These are phyloP conservation scores for Rhizopogon sp. DNA, from an alignment of 768 basidiomycete genomes.

Conservation along the genomic window DNA sequence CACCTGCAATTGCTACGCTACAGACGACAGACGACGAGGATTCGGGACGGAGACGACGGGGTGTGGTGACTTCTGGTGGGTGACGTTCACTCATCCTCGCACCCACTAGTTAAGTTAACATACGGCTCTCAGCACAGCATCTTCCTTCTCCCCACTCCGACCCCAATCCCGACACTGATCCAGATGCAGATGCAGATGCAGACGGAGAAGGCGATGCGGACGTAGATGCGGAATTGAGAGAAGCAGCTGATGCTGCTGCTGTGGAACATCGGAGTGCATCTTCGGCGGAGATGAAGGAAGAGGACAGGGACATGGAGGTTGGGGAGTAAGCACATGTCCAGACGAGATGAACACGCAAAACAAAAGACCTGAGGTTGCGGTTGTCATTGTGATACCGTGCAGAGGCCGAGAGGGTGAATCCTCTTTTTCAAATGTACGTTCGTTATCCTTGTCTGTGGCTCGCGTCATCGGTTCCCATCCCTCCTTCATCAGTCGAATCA, in stretches of 20 bases:
- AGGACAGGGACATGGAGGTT: slow-evolving; percentile 21
- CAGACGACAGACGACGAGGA: slow-evolving; percentile 24
- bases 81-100: slow-evolving; percentile 5
- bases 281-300: slow-evolving; percentile 22
- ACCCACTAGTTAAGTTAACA: slow-evolving; percentile 10
- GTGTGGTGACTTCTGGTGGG: slow-evolving; percentile 9
- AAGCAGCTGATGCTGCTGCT: slow-evolving; percentile 46
- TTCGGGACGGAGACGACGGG: slow-evolving; percentile 23
- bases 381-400: no score
- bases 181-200: slow-evolving; percentile 23
- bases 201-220: slow-evolving; percentile 29
- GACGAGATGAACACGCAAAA: not conserved
- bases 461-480: no score
- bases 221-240: slow-evolving; percentile 44
- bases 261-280: slow-evolving; percentile 32
- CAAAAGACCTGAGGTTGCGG: no score
- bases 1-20: slow-evolving; percentile 27
- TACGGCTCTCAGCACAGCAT: slow-evolving; percentile 14
- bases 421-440: no score
- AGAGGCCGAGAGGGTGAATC: no score
- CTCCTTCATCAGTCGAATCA: no score
- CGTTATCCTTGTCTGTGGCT: no score
- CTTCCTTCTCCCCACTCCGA: slow-evolving; percentile 16
- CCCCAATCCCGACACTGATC: slow-evolving; percentile 9
- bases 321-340: slow-evolving; percentile 6